Base-by-base conservation (phyloP, 2,329 filamentous ascomycete genomes). In the Teratosphaeria viscida region DNA sequence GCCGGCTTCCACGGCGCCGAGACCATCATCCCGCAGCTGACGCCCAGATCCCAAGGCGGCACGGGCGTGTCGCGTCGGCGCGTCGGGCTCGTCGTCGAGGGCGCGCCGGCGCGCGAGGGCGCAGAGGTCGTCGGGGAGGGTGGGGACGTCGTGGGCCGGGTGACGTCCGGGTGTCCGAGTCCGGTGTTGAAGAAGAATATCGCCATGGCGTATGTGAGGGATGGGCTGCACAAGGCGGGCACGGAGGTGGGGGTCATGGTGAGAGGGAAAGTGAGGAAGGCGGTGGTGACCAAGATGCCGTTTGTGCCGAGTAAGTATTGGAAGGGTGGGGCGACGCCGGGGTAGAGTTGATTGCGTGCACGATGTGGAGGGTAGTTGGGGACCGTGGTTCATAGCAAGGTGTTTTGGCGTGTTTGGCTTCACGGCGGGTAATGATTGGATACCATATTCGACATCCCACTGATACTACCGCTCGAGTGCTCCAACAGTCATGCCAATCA, bases 101-200 rank as follows among this genome's bases (percentile, higher is more conserved):
- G 92, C 1, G 87, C 92, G 0, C 92, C 94, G 0, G 94, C 92
- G 2, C 83, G 94, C 57, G 92, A 97, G 57, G 94, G 92, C 29
- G 90, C 88, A 10, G 81, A 90, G 68, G 87, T 99, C 62, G 79
- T 92, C 35, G 79, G 81, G 66, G 77, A 81, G 61, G 80, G 83
- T 5, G 85, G 84, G 35, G 72, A 87, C 66, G 82, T 83, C 66
- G 81, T 97, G 59, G 94, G 94, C 14, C 81, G 79, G 39, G 81
- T 99, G 63, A 99, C 94, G 5, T 95, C 90, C 66, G 94, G 94
- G 16, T 89, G 90, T 65, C 94, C 94, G 0, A 92, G 88, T 71
- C 94, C 94, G 2, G 89, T 87, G 0, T 77, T 96, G 55, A 86
- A 86, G 64, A 88, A 88, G 79, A 96, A 97, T 74, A 92, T 99